Base-by-base conservation (phyloP, 352 stramenopile species). In the Phytophthora sp. region DNA sequence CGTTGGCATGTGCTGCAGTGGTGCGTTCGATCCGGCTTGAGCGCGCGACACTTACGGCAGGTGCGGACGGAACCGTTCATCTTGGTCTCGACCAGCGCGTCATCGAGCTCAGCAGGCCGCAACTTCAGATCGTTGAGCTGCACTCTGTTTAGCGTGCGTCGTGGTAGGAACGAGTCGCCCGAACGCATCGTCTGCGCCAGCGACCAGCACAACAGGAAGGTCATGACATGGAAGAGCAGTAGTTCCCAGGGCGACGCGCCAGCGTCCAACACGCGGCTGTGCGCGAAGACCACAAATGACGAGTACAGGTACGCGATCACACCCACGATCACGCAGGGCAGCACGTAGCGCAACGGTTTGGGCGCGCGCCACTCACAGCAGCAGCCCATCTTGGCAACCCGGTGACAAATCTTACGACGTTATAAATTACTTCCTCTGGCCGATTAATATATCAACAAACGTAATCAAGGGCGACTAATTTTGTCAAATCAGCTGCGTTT, bases 11-110 rank as follows among this genome's bases (percentile, higher is more conserved):
- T 79, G 47, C 82, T 91, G 71, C 88, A 96, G 57, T 96, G 88
- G 63, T 96, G 88, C 45, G 84, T 86, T 44, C 88, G 84, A 66
- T 94, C 86, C 3, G 84, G 74, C 64, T 96, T 96, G 24, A 82
- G 66, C 1, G 80, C 71, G 35, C 88, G 77, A 69, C 88, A 96
- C 56, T 92, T 91, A 12, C 84, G 83, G 52, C 88, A 94, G 38
- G 78, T 86, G 33, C 88, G 86, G 7, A 79, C 69, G 24, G 64
- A 63, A 41, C 88, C 88, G 52, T 90, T 88, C 61, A 84, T 76
- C 67, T 96, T 96, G 36, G 63, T 77, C 71, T 94, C 88, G 21
- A 94, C 52, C 7, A 60, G 56, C 12, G 57, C 29, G 2, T 64
- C 39, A 12, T 58, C 52, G 4, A 30, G 31, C 6, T 71, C 38